phyloP scores from a whole-genome alignment of 768 basidiomycete genomes.

The Leccinum uliginosum region DNA sequence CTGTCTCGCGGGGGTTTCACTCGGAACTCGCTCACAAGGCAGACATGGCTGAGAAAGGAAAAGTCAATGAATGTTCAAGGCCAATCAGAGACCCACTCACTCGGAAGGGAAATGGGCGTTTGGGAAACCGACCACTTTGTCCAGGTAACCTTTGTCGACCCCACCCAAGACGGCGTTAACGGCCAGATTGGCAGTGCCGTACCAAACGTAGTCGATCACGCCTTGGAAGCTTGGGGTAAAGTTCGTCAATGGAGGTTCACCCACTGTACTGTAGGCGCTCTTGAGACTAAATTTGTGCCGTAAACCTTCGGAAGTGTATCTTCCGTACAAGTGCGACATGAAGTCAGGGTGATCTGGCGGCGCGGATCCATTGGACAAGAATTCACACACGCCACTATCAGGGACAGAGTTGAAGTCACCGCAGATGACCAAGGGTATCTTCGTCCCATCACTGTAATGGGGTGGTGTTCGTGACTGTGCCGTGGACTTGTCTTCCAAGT shows the following conservation, averaged over 20 bases:
- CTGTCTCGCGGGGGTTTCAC: slow-evolving; percentile 65
- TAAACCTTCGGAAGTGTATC: slow-evolving; percentile 87
- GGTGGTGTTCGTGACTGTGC: slow-evolving; percentile 50
- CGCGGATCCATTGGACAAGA: slow-evolving; percentile 67
- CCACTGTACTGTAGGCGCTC: slow-evolving; percentile 70
- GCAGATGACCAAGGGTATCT: slow-evolving; percentile 87
- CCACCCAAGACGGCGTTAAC: slow-evolving; percentile 85
- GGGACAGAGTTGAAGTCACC: slow-evolving; percentile 97
- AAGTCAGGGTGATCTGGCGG: slow-evolving; percentile 85
- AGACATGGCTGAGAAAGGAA: slow-evolving; percentile 56
- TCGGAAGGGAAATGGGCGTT: slow-evolving; percentile 96
- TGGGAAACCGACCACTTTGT: slow-evolving; percentile 93
- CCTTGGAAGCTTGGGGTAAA: slow-evolving; percentile 85
- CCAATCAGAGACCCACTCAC: slow-evolving; percentile 47
- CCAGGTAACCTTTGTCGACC: slow-evolving; percentile 79
- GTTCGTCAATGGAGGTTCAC: slow-evolving; percentile 78
- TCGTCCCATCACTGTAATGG: slow-evolving; percentile 73
- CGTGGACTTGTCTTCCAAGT: slow-evolving; percentile 23
- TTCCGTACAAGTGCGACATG: slow-evolving; percentile 85
- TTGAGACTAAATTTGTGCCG: slow-evolving; percentile 76
- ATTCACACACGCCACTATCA: slow-evolving; percentile 87
- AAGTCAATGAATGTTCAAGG: neutral
- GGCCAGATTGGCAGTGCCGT: slow-evolving; percentile 64
- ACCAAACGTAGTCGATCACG: slow-evolving; percentile 93
- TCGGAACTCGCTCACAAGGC: slow-evolving; percentile 70